A percentile compares a stretch with the other conserved stretches of the same genome.
These are phyloP conservation scores for Chlorella ohadii DNA, from an alignment of 139 green algal species.

Conservation along the genomic window DNA sequence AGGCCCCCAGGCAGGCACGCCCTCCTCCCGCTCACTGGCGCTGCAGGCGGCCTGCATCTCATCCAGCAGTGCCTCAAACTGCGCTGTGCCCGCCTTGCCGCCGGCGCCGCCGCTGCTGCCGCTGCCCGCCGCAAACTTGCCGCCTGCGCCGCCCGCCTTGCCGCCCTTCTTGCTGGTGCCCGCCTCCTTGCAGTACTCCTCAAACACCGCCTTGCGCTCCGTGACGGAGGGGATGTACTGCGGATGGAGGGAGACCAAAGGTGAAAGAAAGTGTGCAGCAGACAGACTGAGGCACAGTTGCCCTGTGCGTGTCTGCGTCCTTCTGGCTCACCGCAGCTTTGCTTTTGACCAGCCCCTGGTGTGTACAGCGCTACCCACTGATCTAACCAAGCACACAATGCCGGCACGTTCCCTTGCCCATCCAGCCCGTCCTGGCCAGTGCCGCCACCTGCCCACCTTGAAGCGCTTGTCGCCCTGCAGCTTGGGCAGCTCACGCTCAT, in stretches of 20 bases:
- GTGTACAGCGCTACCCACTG: too few species aligned
- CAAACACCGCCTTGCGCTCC: slow-evolving; percentile 75
- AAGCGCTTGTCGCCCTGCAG: slow-evolving; percentile 71
- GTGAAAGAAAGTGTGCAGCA: too few species aligned
- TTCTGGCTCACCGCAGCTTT: too few species aligned
- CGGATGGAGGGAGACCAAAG: background rate
- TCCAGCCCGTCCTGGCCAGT: background rate
- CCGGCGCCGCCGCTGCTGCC: background rate
- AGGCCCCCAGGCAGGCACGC: background rate
- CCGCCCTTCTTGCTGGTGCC: slow-evolving; percentile 35
- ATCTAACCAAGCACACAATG: too few species aligned
- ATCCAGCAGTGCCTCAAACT: slow-evolving; percentile 67
- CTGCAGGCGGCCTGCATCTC: slow-evolving; percentile 59
- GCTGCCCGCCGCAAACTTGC: background rate
- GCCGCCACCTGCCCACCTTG: slow-evolving; percentile 26
- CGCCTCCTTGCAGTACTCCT: slow-evolving; percentile 77
- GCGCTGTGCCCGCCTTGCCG: background rate
- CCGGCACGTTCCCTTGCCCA: too few species aligned
- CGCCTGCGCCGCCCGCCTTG: background rate
- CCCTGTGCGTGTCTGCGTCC: too few species aligned
- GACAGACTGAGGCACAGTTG: too few species aligned
- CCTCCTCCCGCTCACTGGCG: background rate
- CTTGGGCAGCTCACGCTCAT: slow-evolving; percentile 77
- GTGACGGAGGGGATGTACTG: slow-evolving; percentile 40
- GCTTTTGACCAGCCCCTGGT: background rate